Evolutionary conservation across 139 green algal species (phyloP).

Genomic region (Mychonastes homosphaera): DNA sequence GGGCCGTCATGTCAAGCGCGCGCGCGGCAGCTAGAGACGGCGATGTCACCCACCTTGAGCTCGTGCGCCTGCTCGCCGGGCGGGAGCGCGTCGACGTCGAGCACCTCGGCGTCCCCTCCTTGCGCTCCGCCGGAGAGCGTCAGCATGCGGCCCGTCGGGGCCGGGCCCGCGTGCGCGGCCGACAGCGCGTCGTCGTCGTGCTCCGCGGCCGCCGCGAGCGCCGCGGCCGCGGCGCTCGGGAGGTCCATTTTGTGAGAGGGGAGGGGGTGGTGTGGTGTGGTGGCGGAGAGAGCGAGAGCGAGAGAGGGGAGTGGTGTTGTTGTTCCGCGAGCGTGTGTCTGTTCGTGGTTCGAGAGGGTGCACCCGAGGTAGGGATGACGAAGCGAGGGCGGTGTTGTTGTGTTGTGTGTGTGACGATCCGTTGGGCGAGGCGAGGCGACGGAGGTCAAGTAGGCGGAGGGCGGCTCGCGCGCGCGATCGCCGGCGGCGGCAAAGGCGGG

Average conservation of each 20-base stretch:
- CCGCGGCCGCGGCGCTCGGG: conserved; percentile 7
- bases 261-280: no score
- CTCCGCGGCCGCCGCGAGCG: conserved; percentile 3
- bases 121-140: not conserved
- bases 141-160: conserved; percentile 4
- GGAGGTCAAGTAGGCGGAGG: no score
- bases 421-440: no score
- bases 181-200: not conserved
- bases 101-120: not conserved
- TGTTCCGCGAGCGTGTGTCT: no score
- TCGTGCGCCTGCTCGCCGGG: conserved; percentile 5
- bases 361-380: no score
- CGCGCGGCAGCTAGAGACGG: not conserved
- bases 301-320: no score
- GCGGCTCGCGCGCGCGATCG: no score
- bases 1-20: not conserved
- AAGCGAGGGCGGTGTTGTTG: no score
- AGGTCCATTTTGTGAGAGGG: not conserved
- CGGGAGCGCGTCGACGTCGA: conserved; percentile 10
- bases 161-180: not conserved
- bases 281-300: no score
- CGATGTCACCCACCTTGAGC: conserved; percentile 3
- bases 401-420: no score
- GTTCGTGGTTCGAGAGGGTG: no score
- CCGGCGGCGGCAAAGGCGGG: no score